phyloP scores from a whole-genome alignment of 2,329 filamentous ascomycete genomes.

The Corinectria fuckeliana region DNA sequence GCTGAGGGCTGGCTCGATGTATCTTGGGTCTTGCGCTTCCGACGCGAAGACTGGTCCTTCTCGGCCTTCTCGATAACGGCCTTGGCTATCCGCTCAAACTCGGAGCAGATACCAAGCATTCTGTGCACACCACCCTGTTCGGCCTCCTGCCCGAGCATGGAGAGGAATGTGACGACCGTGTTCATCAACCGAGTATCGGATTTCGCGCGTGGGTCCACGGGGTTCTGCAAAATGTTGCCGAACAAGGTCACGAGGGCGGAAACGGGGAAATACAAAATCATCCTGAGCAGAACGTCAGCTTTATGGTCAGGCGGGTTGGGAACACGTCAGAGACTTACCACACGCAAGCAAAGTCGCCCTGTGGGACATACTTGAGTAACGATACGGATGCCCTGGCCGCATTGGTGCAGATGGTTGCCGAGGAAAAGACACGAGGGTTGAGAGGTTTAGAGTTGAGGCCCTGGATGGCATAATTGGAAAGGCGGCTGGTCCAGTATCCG shows the following conservation, averaged over 20 bases:
- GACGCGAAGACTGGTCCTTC: conserved; percentile 77
- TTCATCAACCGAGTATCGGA: conserved; percentile 93
- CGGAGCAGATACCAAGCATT: conserved; percentile 93
- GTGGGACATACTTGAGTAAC: conserved; percentile 92
- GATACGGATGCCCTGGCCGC: conserved; percentile 93
- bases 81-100: conserved; percentile 93
- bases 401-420: conserved; percentile 88
- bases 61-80: conserved; percentile 91
- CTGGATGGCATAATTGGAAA: conserved; percentile 95
- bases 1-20: conserved; percentile 24
- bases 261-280: conserved; percentile 96
- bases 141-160: conserved; percentile 86
- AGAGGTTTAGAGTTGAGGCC: conserved; percentile 88
- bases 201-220: conserved; percentile 83
- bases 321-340: conserved; percentile 68
- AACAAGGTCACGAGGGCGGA: conserved; percentile 94
- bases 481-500: conserved; percentile 94
- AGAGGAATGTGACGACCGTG: conserved; percentile 89
- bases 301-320: not conserved
- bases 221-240: conserved; percentile 95
- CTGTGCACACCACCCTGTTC: conserved; percentile 90
- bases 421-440: conserved; percentile 94
- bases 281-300: conserved; percentile 56
- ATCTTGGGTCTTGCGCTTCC: conserved; percentile 82
- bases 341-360: conserved; percentile 92